Base-by-base conservation (phyloP, 768 basidiomycete genomes). In the Tulasnella sp. region DNA sequence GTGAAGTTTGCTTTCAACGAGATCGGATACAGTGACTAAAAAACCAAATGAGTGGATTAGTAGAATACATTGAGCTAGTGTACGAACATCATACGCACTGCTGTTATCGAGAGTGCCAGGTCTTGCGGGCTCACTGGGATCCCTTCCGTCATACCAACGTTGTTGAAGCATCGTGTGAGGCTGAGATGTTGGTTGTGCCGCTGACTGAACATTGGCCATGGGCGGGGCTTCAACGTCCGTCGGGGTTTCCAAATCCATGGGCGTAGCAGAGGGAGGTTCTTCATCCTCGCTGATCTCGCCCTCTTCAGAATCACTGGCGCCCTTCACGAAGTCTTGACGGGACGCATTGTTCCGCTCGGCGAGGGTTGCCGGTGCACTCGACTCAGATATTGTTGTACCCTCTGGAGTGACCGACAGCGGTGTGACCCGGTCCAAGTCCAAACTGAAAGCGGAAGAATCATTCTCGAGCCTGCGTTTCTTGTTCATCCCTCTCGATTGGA, bases 281-380 rank as follows among this genome's bases (percentile, higher is more conserved):
- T 49, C 50, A 32, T 59, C 58, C 21, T 59, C 58, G 32, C 34
- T 32, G 13, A 59, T 48, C 29, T 59, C 58, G 15, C 58, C 58
- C 49, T 59, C 58, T 32, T 59, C 58, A 7, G 29, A 24, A 7
- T 50, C 45, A 42, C 58, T 59, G 11, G 19, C 32, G 11, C 7
- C 29, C 3, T 53, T 53, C 24, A 2, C n/a, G 47, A 19, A 30
- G 50, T 9, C 27, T 17, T 53, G 15, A 53, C 4, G 23, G 51
- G 24, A n/a, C 34, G 41, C 8, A n/a, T 21, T 19, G 4, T 17
- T 11, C 51, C 24, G 32, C 26, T 48, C 45, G n/a, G n/a, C n/a
- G n/a, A 21, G n/a, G 26, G 19, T 48, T n/a, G 26, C 45, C 10
- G n/a, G 19, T 48, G 10, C n/a, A 19, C 45, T 21, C 19, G 26